Evolutionary conservation across 2,329 filamentous ascomycete species (phyloP), one percentile per base, ranked within the genome.

Genomic region (Colletotrichum musae): DNA sequence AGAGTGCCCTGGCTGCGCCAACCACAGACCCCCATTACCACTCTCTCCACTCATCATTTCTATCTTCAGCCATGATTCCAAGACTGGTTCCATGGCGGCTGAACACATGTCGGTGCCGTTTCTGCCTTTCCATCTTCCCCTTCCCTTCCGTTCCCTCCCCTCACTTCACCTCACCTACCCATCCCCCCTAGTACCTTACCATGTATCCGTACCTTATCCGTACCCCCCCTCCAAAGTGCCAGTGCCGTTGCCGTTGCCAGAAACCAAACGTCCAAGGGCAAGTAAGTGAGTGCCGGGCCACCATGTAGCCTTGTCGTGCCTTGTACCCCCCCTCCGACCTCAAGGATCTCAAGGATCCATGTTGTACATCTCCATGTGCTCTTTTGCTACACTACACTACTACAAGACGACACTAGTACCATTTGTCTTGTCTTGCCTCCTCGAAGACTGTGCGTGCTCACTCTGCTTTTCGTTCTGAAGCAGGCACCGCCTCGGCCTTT

Each of bases 391-490:
- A 24, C 21, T 24, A 24, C 21, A 24, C 32, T 32, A 7, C 28
- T 7, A 7, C 9, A 9, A 24, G 21, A 9, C 6, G 6, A 9
- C 28, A 32, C 28, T 36, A 36, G 32, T 3, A 36, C 32, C 32
- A 36, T 36, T 36, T 36, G 32, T 36, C 32, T 21, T 70, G 68
- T 70, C 68, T 70, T 71, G 70, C 68, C 59, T 62, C 57, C 41
- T 36, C 48, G 48, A 64, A 45, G 51, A 68, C 68, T 60, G 68
- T 67, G 61, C 51, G 48, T 43, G 32, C 60, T 68, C 50, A 56
- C 32, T 71, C 50, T 68, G 45, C 51, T 70, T 70, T 67, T 68
- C 70, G 58, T 68, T 68, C 70, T 72, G 68, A 71, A 68, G 70
- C 70, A 69, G 57, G 56, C 59, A 67, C 60, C 64, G 59, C 63